phyloP scores from a whole-genome alignment of 2,329 filamentous ascomycete genomes.

The Ascochyta lentis region DNA sequence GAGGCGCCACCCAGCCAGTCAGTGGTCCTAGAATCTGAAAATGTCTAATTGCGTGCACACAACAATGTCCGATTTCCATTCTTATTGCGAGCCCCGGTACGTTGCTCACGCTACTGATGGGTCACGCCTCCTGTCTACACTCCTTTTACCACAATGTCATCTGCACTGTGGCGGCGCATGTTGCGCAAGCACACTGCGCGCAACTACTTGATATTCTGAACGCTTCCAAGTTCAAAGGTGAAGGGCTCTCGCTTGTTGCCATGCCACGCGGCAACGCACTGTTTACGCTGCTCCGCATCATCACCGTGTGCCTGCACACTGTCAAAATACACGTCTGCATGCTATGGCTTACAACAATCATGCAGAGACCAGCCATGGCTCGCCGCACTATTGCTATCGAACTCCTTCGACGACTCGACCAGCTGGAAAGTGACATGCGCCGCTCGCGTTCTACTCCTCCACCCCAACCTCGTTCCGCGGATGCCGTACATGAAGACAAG shows the following conservation, averaged over 20 bases:
- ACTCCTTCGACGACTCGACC: slow-evolving; percentile 17
- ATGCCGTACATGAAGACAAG: background rate
- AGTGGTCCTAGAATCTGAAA: background rate
- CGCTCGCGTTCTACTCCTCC: background rate
- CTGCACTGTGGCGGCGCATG: background rate
- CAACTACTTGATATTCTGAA: background rate
- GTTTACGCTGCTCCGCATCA: slow-evolving; percentile 5
- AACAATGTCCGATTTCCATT: background rate
- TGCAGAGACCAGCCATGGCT: slow-evolving; percentile 23
- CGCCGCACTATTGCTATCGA: slow-evolving; percentile 21
- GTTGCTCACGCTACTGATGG: background rate
- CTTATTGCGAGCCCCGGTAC: slow-evolving; percentile 5
- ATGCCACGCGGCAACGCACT: slow-evolving; percentile 14
- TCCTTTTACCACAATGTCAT: background rate
- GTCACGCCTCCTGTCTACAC: background rate
- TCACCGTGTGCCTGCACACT: slow-evolving; percentile 11
- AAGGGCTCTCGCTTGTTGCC: slow-evolving; percentile 7
- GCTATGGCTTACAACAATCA: slow-evolving; percentile 16
- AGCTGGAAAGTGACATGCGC: slow-evolving; percentile 2
- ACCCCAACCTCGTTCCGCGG: background rate
- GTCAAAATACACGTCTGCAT: slow-evolving; percentile 11
- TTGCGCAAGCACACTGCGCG: background rate
- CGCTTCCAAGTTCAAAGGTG: background rate
- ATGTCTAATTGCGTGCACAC: background rate
- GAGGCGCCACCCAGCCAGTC: background rate